Base-by-base conservation (phyloP, 176 grass and related monocot species). In the Aegilops longissima region DNA sequence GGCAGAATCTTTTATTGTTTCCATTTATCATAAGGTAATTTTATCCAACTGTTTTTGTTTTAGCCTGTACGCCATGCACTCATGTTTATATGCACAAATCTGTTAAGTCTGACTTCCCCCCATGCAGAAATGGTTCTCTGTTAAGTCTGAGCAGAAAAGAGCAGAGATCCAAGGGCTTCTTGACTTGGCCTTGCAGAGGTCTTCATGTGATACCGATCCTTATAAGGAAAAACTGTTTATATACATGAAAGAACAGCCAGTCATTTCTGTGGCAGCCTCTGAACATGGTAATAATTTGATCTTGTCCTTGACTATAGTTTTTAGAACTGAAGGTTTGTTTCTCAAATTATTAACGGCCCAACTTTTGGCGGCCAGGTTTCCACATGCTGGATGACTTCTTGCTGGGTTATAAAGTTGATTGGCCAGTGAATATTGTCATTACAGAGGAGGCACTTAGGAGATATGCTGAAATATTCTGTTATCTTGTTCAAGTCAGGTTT, bases 401-500 rank as follows among this genome's bases (percentile, higher is more conserved):
- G 72, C 83, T 98, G 81, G 96, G 96, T 77, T 98, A 94, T 89
- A 91, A 84, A 92, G 96, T 95, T 86, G 93, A 96, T 54, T 98
- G 96, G 96, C 96, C 96, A 70, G 83, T 96, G 74, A 93, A 79
- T 90, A 98, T 98, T 45, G 84, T 98, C 88, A 87, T 98, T 78
- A 98, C 90, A 79, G 84, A 87, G 33, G 93, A 79, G 81, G 87
- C 93, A 78, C 89, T 98, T 83, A 86, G 94, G 83, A 94, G 84
- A 85, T 98, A 98, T 96, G 90, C 93, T 88, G 92, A 94, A 73
- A 96, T 98, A 85, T 98, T 98, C 85, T 87, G 90, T 80, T 94
- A 88, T 91, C 91, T 98, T 77, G 81, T 87, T 87, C 88, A 98
- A 90, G 90, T 96, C 71, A 96, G 90, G 73, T 90, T 90, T 89